Evolutionary conservation across 345 rosid genomes (phyloP), one percentile per base, ranked within the genome.

Genomic region (Moricandia moricandioides): DNA sequence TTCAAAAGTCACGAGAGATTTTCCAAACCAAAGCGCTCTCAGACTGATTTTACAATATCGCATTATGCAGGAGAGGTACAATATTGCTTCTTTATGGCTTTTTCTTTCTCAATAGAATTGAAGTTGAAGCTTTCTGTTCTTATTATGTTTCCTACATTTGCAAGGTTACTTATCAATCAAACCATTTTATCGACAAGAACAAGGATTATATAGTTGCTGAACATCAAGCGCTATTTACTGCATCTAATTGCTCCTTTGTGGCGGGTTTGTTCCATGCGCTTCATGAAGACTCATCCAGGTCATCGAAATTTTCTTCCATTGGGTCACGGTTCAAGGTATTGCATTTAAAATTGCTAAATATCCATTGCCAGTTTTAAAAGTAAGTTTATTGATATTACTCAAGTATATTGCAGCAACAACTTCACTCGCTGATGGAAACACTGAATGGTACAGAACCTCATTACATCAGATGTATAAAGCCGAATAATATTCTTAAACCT

Each of bases 381-480:
- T 52, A 60, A 67, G 52, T 40, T 72, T 31, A 55, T 52, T 78
- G 51, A 72, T 61, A 40, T 72, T 14, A 37, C 40, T 56, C 67
- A 4, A 62, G 71, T 74, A 59, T 75, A 65, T 80, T 87, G 84
- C 92, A 95, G 99, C 85, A 81, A 81, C 99, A 95, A 92, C 99
- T 95, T 81, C 97, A 95, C 77, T 88, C 97, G 71, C 82, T 95
- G 75, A 95, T 95, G 99, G 99, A 95, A 83, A 87, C 92, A 7
- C 83, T 95, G 84, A 95, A 69, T 78, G 82, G 82, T 11, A 95
- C 97, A 26, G 97, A 90, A 81, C 99, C 99, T 72, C 97, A 95
- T 81, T 95, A 95, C 87, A 91, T 95, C 83, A 86, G 99, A 89
- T 95, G 99, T 71, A 97, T 95, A 84, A 95, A 95, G 88, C 99